Evolutionary conservation across 2,329 filamentous ascomycete genomes (phyloP), one percentile per base, ranked within the genome.

Genomic region (Blastomyces emzantsi): DNA sequence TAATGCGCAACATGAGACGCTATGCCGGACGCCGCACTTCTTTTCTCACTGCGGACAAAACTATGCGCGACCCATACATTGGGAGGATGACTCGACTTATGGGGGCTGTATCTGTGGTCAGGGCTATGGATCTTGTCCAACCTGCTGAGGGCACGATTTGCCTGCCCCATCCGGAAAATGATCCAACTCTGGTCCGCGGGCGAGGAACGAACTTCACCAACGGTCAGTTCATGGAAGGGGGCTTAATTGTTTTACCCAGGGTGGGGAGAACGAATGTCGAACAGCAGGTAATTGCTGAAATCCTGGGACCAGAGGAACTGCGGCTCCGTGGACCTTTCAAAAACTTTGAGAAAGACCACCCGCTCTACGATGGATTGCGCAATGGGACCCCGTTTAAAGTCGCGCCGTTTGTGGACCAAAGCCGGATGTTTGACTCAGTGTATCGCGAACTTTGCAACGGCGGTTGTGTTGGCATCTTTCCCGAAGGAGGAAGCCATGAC

Each of bases 381-480:
- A 69, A 85, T 68, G 90, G 91, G 22, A 88, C 84, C 54, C 86
- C 85, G 69, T 95, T 85, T 78, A 90, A 90, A 77, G 80, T 90
- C 58, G 90, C 90, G 1, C 90, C 90, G 3, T 89, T 94, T 70
- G 90, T 93, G 52, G 89, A 95, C 73, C 90, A 95, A 79, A 90
- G 86, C 57, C 83, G 89, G 69, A 90, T 95, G 41, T 95, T 94
- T 77, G 87, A 93, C 73, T 87, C 89, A 28, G 90, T 95, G 25
- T 93, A 93, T 74, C 83, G 86, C 68, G 84, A 89, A 9, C 81
- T 95, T 51, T 84, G 85, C 67, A 82, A 82, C 56, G 90, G 89
- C 45, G 90, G 90, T n/a, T 93, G 90, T 72, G 88, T 95, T 58
- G 90, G 90, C 64, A 94, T 95, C 72, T 95, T 95, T 74, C 90